Evolutionary conservation across 2,329 filamentous ascomycete genomes (phyloP), one percentile per base, ranked within the genome.

Genomic region (Colletotrichum endophyticum): DNA sequence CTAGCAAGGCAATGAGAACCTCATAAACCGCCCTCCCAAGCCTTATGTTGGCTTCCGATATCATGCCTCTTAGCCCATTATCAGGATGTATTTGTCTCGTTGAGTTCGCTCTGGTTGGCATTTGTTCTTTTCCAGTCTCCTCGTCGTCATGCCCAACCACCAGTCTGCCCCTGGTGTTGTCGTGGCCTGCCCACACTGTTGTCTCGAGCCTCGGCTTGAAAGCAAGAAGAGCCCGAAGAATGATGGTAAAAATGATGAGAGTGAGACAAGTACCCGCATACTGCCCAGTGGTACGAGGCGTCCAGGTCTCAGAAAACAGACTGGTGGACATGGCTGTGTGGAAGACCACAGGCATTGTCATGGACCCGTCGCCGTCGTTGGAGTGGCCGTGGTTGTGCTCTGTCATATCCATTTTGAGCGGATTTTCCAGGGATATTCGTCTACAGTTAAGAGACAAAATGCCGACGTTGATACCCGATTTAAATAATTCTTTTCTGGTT

Each of bases 1-100:
- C 93, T 16, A 75, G n/a, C 9, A 72, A 30, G 8, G 63, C 75
- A 12, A 72, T 72, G 16, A 59, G 1, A 30, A 72, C 72, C 30
- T 77, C 75, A 15, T 64, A 72, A 3, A 64, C 5, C 6, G 63
- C 67, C 11, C 49, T 61, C 19, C 34, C 39, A 34, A 69, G 19
- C n/a, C 72, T 67, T 9, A 53, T n/a, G 12, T 39, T 16, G 15
- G 12, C 15, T n/a, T 27, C 62, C 2, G 15, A 28, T 0, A 69
- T 12, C 3, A 59, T 53, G 44, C n/a, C n/a, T 53, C 44, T 53
- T 5, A 53, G n/a, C 44, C 44, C 11, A 53, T 5, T 22, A 13
- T 53, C 11, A 22, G n/a, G 19, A 8, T 8, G 12, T 30, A 0
- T 6, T 25, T 19, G 39, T 11, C 19, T 39, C 2, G 5, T 53